A percentile compares a stretch with the other conserved stretches of the same genome.
Evolutionary conservation across 228 moss, liverwort and hornwort genomes (phyloP).

Genomic region (Sphagnum magellanicum): DNA sequence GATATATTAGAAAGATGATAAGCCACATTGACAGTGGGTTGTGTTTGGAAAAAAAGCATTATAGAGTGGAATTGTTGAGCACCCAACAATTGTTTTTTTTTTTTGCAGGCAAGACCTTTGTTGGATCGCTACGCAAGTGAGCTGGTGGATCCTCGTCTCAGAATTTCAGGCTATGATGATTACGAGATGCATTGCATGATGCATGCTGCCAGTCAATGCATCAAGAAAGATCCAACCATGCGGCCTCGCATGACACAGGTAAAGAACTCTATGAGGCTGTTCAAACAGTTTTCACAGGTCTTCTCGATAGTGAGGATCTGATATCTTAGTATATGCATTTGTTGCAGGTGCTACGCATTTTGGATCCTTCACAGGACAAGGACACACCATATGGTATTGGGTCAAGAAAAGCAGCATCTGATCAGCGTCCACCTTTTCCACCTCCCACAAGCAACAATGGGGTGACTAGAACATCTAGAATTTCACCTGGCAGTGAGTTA

Average conservation of each 20-base stretch:
- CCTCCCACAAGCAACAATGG: too few relatives aligned
- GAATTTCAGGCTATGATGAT: slow-evolving; percentile 22
- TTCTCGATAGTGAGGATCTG: neutral
- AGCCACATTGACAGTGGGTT: neutral
- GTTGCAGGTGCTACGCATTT: slow-evolving; percentile 34
- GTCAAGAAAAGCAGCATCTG: neutral
- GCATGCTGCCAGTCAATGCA: slow-evolving; percentile 53
- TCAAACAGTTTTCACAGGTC: neutral
- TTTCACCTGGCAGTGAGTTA: too few relatives aligned
- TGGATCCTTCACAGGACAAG: slow-evolving; percentile 28
- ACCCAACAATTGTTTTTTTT: neutral
- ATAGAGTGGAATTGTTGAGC: neutral
- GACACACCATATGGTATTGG: slow-evolving; percentile 18
- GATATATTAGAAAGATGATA: too few relatives aligned
- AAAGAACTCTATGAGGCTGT: neutral
- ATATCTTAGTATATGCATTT: neutral
- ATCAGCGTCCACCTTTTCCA: too few relatives aligned
- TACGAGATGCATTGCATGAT: slow-evolving; percentile 60
- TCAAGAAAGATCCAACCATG: slow-evolving; percentile 36
- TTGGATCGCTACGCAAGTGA: slow-evolving; percentile 28
- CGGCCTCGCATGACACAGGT: slow-evolving; percentile 70
- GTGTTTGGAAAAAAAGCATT: neutral
- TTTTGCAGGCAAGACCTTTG: slow-evolving; percentile 42
- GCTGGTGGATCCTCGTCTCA: slow-evolving; percentile 48
- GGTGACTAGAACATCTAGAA: too few relatives aligned